These are phyloP conservation scores for Spathaspora arborariae DNA, from an alignment of 805 yeast species.

Conservation along the genomic window DNA sequence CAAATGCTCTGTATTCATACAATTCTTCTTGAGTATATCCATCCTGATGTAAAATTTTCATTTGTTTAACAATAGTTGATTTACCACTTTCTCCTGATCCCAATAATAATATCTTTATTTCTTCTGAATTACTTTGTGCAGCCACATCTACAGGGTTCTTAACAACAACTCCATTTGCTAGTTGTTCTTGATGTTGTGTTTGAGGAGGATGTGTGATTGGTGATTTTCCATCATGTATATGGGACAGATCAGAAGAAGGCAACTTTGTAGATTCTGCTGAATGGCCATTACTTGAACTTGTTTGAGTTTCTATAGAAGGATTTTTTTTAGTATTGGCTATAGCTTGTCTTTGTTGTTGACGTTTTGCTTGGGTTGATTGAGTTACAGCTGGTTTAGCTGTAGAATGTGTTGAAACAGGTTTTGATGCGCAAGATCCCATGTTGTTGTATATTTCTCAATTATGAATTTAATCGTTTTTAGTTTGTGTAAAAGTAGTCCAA, in stretches of 20 bases:
- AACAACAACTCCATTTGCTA: background rate
- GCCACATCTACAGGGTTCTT: slow-evolving; percentile 10
- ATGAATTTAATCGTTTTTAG: background rate
- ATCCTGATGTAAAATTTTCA: slow-evolving; percentile 71
- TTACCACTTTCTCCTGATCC: slow-evolving; percentile 91
- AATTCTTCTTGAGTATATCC: slow-evolving; percentile 72
- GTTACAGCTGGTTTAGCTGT: slow-evolving; percentile 1
- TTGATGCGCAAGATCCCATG: slow-evolving; percentile 25
- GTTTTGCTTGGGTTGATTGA: slow-evolving; percentile 10
- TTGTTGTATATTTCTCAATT: background rate
- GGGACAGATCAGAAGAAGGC: slow-evolving; percentile 3
- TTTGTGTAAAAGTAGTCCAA: background rate
- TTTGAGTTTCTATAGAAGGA: background rate
- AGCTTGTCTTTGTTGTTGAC: slow-evolving; percentile 15
- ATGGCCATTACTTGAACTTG: background rate
- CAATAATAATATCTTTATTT: slow-evolving; percentile 68
- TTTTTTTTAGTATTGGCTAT: background rate
- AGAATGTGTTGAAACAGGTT: slow-evolving; percentile 8
- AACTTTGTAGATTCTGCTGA: slow-evolving; percentile 3
- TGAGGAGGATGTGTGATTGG: background rate
- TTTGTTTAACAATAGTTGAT: slow-evolving; percentile 76
- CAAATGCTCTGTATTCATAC: slow-evolving; percentile 71
- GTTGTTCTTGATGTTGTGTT: background rate
- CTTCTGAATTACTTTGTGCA: slow-evolving; percentile 24
- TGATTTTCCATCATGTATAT: slow-evolving; percentile 6